Evolutionary conservation across 441 rosid species (phyloP).

Genomic region (Syzygium syzygioides): DNA sequence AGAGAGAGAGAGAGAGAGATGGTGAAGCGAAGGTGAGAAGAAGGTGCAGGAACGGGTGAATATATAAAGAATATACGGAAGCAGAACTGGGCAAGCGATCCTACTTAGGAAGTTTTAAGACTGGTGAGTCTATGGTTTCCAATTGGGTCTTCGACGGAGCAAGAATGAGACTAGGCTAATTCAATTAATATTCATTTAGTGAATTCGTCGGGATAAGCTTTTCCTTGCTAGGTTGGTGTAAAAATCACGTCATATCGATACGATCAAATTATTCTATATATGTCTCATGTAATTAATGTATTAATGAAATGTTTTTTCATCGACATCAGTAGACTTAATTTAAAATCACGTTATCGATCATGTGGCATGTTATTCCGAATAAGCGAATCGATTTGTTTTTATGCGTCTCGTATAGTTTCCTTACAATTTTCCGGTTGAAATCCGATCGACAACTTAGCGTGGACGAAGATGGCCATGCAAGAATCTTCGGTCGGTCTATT

Average conservation of each 20-base stretch:
- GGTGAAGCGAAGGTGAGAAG: not conserved
- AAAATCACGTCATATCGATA: not conserved
- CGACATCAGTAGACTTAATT: not conserved
- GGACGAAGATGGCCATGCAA: not conserved
- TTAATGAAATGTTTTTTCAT: not conserved
- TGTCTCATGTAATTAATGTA: not conserved
- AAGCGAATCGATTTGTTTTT: not conserved
- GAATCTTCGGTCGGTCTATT: not conserved
- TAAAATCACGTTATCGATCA: not conserved
- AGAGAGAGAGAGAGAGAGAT: not conserved
- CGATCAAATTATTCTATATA: not conserved
- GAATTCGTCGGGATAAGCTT: not conserved
- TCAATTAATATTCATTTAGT: not conserved
- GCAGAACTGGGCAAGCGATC: not conserved
- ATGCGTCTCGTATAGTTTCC: not conserved
- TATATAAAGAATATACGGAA: not conserved
- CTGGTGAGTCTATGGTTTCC: not conserved
- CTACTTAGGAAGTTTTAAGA: not conserved
- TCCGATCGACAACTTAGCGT: not conserved
- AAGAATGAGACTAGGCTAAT: not conserved
- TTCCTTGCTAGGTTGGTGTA: not conserved
- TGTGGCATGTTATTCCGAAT: not conserved
- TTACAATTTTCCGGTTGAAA: not conserved
- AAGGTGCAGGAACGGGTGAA: not conserved
- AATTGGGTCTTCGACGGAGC: not conserved